These are phyloP conservation scores for Trypanosoma congolense DNA, from an alignment of 208 protist species.

Conservation along the genomic window DNA sequence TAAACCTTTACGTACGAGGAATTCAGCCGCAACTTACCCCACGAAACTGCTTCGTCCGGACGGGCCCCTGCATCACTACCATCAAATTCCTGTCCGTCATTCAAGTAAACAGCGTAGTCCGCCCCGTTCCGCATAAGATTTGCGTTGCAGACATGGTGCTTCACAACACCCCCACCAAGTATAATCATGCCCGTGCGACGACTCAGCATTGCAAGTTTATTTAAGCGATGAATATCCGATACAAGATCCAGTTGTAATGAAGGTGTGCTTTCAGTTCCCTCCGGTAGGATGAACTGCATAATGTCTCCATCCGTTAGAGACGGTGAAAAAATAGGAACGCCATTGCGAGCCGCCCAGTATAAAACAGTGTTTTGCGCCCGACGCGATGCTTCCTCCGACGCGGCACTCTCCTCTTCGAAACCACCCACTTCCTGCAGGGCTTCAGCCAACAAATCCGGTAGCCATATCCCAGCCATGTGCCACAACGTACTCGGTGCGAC, in stretches of 20 bases:
- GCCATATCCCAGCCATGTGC: constrained; percentile 60
- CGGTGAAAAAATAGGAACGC: constrained; percentile 78
- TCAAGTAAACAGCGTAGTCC: constrained; percentile 97
- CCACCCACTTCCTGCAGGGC: constrained; percentile 22
- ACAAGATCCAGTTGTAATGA: constrained; percentile 79
- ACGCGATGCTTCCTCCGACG: constrained; percentile 24
- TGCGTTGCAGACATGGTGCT: constrained; percentile 99
- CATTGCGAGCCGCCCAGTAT: constrained; percentile 75
- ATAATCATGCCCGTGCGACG: constrained; percentile 97
- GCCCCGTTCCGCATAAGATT: constrained; percentile 99
- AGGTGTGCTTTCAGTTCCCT: not conserved
- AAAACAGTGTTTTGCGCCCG: constrained; percentile 55
- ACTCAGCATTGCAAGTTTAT: constrained; percentile 93
- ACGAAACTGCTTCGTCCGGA: constrained; percentile 99
- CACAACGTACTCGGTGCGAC: constrained; percentile 73
- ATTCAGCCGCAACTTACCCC: constrained; percentile 97
- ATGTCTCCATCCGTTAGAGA: constrained; percentile 81
- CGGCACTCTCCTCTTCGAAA: constrained; percentile 2
- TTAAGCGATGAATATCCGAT: constrained; percentile 95
- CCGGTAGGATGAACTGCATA: constrained; percentile 42
- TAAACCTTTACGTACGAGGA: constrained; percentile 97
- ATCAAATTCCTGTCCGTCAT: constrained; percentile 98
- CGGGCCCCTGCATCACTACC: constrained; percentile 96
- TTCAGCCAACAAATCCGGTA: constrained; percentile 55
- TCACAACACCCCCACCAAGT: constrained; percentile 96